Base-by-base conservation (phyloP, 371 early-diverging fungal genomes). In the Mortierella sp. region DNA sequence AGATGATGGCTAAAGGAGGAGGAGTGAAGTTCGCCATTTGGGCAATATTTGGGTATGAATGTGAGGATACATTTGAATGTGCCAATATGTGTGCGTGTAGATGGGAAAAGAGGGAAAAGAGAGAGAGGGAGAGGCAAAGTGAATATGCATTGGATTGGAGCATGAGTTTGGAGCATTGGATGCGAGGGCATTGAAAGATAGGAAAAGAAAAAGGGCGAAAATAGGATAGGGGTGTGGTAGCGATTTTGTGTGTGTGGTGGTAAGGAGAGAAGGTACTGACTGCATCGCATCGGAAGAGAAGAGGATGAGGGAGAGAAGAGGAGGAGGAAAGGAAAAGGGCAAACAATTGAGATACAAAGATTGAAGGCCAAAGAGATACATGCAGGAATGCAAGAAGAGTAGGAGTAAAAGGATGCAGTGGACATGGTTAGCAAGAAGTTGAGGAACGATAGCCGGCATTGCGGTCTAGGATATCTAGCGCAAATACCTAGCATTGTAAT, bases 21-120 rank as follows among this genome's bases (percentile, higher is more conserved):
- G 58, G 58, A 58, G 58, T 58, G 58, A 58, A 19, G 19, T 58
- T 58, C 58, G 58, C 58, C 31, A 58, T 34, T 55, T 31, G 50
- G 22, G 55, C n/a, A n/a, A n/a, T n/a, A n/a, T n/a, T n/a, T 24
- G 16, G 31, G 58, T 58, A 58, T 58, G 58, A 58, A 7, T 19
- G 19, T 1, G 16, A 34, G 58, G 34, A 58, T 58, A 58, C 34
- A 58, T 58, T 58, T 3, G 47, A 47, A 16, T 26, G 53, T 53
- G 53, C 19, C 19, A 14, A 16, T 34, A 11, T 29, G 58, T 34
- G n/a, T 50, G 22, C n/a, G 50, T 24, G 9, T 14, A 24, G 50
- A 50, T 9, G 10, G 4, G 50, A n/a, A n/a, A 24, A 10, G 24
- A 1, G 34, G 16, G 19, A 58, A 8, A 22, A 34, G 19, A 13